Conservation (phyloP, 495 filamentous ascomycete species). For the Trichoderma parareesei region DNA sequence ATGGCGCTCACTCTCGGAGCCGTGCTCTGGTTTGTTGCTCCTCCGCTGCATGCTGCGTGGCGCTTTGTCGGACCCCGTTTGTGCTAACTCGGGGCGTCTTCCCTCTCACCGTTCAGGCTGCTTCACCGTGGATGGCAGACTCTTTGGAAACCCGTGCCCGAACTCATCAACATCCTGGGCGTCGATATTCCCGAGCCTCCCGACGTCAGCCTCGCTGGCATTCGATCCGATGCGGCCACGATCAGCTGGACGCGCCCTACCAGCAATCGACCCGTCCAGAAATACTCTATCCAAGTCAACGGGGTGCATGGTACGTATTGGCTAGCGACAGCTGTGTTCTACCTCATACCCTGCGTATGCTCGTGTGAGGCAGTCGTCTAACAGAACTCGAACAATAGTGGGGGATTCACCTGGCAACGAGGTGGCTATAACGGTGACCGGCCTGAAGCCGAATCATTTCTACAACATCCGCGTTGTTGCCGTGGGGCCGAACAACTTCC, state of each 20-base stretch:
- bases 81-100: not conserved
- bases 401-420: conserved; percentile 78
- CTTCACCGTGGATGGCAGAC: conserved; percentile 76
- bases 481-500: conserved; percentile 81
- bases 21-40: conserved; percentile 9
- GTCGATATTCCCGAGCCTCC: conserved; percentile 88
- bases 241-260: conserved; percentile 84
- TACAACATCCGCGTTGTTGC: conserved; percentile 91
- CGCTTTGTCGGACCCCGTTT: no score
- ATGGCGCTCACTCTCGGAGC: conserved; percentile 8
- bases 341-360: not conserved
- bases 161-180: conserved; percentile 81
- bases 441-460: conserved; percentile 74
- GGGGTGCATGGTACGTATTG: conserved; percentile 68
- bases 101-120: conserved; percentile 46
- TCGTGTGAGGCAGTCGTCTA: not conserved
- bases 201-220: conserved; percentile 83
- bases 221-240: conserved; percentile 78
- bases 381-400: conserved; percentile 39
- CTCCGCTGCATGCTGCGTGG: not conserved
- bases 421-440: conserved; percentile 80
- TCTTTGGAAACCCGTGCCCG: conserved; percentile 78
- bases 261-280: conserved; percentile 66
- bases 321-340: not conserved
- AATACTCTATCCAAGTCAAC: conserved; percentile 88